phyloP scores from a whole-genome alignment of 331 rosid genomes.

The Acacia pycnantha region DNA sequence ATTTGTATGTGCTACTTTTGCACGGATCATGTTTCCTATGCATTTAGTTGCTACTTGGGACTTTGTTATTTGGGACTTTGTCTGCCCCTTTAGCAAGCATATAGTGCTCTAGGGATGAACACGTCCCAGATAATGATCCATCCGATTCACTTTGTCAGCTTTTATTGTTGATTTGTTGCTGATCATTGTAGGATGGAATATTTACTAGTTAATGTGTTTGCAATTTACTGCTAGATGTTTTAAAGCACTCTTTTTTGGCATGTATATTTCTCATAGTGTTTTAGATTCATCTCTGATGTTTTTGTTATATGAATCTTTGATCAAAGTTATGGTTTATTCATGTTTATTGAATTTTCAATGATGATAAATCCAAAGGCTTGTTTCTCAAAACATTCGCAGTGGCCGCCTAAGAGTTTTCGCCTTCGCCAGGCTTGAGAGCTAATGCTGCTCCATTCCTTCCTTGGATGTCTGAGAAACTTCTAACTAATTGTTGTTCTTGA shows the following conservation, averaged over 20 bases:
- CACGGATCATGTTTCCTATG: background rate
- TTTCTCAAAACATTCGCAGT: conserved; percentile 56
- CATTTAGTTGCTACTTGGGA: conserved; percentile 23
- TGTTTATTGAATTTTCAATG: background rate
- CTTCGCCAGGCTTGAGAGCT: conserved; percentile 69
- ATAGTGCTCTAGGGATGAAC: conserved; percentile 53
- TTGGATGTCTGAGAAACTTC: conserved; percentile 33
- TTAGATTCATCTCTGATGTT: background rate
- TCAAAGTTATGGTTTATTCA: background rate
- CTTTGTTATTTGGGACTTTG: conserved; percentile 32
- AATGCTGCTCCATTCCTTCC: conserved; percentile 43
- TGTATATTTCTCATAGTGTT: background rate
- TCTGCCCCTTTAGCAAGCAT: conserved; percentile 41
- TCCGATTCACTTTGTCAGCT: conserved; percentile 52
- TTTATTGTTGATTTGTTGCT: conserved; percentile 28
- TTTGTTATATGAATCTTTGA: background rate
- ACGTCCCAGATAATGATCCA: conserved; percentile 44
- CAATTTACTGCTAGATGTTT: background rate
- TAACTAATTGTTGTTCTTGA: background rate
- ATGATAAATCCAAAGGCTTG: conserved; percentile 17
- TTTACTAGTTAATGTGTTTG: background rate
- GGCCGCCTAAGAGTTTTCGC: conserved; percentile 65
- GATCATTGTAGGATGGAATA: conserved; percentile 59
- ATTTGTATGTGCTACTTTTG: background rate
- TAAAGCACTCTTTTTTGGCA: background rate